phyloP scores from a whole-genome alignment of 352 stramenopile species.

The Globisporangium spinosum region DNA sequence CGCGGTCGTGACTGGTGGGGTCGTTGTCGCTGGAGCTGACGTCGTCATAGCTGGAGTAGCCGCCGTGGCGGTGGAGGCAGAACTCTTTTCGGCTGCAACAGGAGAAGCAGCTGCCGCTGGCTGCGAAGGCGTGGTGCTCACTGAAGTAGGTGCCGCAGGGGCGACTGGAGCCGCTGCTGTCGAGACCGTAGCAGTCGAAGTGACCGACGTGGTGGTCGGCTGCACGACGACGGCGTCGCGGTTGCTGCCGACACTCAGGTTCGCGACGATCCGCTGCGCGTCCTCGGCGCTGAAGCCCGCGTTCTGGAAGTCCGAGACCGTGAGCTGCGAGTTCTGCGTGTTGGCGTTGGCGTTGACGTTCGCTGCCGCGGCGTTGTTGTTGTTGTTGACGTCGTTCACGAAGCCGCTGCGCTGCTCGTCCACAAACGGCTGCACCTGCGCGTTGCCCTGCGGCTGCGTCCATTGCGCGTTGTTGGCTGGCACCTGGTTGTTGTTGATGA shows the following conservation, averaged over 20 bases:
- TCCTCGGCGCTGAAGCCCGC: slow-evolving; percentile 17
- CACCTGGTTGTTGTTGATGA: neutral
- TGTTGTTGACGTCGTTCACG: slow-evolving; percentile 12
- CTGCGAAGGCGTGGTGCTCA: neutral
- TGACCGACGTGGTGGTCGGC: neutral
- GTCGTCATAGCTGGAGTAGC: no score
- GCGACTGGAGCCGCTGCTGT: neutral
- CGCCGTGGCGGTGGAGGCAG: neutral
- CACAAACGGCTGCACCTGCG: slow-evolving; percentile 15
- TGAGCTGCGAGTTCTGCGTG: slow-evolving; percentile 4
- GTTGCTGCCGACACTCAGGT: slow-evolving; percentile 1
- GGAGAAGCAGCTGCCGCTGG: neutral
- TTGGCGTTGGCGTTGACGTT: neutral
- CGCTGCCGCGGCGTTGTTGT: neutral
- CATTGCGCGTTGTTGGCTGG: neutral
- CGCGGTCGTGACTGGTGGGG: neutral
- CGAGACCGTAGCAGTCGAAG: neutral
- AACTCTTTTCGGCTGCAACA: neutral
- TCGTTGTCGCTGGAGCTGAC: neutral
- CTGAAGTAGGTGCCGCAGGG: neutral
- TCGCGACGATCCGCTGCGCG: slow-evolving; percentile 17
- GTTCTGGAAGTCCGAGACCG: slow-evolving; percentile 22
- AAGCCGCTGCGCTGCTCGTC: slow-evolving; percentile 2
- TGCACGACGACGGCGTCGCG: slow-evolving; percentile 5
- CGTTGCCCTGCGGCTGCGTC: slow-evolving; percentile 9